Percentiles rank a stretch among this genome's conserved stretches.
These are phyloP conservation scores for Gremmenia infestans DNA, from an alignment of 2,329 filamentous ascomycete species.

Conservation along the genomic window DNA sequence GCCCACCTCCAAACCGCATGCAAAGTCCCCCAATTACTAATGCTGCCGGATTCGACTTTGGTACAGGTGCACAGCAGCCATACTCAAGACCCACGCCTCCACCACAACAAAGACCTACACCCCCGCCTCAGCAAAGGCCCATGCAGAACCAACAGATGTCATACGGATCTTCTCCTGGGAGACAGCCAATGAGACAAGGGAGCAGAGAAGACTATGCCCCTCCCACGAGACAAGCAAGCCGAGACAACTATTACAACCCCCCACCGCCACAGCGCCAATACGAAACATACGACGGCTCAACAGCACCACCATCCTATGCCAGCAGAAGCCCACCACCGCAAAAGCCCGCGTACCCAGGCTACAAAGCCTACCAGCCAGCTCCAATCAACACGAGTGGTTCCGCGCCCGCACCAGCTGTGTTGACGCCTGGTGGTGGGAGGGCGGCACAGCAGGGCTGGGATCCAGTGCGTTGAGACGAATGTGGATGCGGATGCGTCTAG, in stretches of 20 bases:
- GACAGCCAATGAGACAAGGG: slow-evolving; percentile 2
- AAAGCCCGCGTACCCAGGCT: slow-evolving; percentile 21
- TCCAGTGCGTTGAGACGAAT: slow-evolving; percentile 13
- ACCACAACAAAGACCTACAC: slow-evolving; percentile 13
- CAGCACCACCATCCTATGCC: slow-evolving; percentile 19
- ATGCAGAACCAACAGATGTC: background rate
- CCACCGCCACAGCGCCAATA: background rate
- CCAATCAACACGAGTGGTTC: slow-evolving; percentile 2
- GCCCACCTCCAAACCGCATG: slow-evolving; percentile 14
- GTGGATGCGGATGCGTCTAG: too few species aligned
- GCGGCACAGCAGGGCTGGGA: slow-evolving; percentile 20
- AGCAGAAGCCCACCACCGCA: slow-evolving; percentile 23
- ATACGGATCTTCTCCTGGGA: slow-evolving; percentile 7
- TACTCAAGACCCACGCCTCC: slow-evolving; percentile 12
- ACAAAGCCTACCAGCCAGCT: slow-evolving; percentile 19
- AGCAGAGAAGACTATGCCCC: slow-evolving; percentile 9
- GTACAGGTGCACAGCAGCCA: slow-evolving; percentile 8
- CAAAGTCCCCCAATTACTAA: slow-evolving; percentile 23
- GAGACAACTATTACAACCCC: slow-evolving; percentile 10
- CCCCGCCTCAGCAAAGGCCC: background rate
- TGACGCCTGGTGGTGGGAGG: slow-evolving; percentile 10
- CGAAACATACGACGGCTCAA: slow-evolving; percentile 10
- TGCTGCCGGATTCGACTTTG: slow-evolving; percentile 26
- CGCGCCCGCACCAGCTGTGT: background rate
- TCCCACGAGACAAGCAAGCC: background rate